Base-by-base conservation (phyloP, 2,329 filamentous ascomycete genomes). In the Scopulariopsis brevicaulis region DNA sequence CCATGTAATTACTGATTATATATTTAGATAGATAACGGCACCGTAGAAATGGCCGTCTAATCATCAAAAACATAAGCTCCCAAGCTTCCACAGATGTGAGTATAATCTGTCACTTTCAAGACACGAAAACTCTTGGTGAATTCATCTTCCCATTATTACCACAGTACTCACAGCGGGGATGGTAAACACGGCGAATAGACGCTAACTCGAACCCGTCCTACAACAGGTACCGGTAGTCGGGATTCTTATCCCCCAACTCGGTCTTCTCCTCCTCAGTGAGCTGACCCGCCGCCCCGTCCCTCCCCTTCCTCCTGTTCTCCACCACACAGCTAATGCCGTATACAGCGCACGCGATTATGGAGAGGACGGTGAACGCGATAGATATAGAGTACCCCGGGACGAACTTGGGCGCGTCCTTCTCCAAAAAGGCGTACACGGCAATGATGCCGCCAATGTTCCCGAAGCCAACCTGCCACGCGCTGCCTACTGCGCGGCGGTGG, bases 391-490 rank as follows among this genome's bases (percentile, higher is more conserved):
- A 95, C 0, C 91, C 92, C 1, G 79, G 83, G 7, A 74, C 80
- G 70, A 86, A 96, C 53, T 71, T 68, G 0, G 89, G 89, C 1
- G 81, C 80, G 67, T 96, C 90, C 56, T 74, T 79, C 25, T 72
- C 67, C 20, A 88, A 66, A 69, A 90, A 90, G 1, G 82, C 74
- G 70, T 84, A 91, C 0, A 87, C 89, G 14, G 88, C 80, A 60
- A 92, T 85, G 65, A 92, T 90, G 28, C 88, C 89, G 50, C 88
- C 88, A 43, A 90, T 83, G 65, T 91, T 92, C 12, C 88, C 88
- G 63, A 91, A 90, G 0, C 85, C 86, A 51, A 92, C 77, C 68
- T 91, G 87, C 85, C 86, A 91, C 1, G 86, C 88, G 10, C 82
- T 82, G 14, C 87, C 87, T 18, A 91, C 81, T 10, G 84, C 78